Conservation (phyloP, 805 yeast genomes). For the Candida michaelii region DNA sequence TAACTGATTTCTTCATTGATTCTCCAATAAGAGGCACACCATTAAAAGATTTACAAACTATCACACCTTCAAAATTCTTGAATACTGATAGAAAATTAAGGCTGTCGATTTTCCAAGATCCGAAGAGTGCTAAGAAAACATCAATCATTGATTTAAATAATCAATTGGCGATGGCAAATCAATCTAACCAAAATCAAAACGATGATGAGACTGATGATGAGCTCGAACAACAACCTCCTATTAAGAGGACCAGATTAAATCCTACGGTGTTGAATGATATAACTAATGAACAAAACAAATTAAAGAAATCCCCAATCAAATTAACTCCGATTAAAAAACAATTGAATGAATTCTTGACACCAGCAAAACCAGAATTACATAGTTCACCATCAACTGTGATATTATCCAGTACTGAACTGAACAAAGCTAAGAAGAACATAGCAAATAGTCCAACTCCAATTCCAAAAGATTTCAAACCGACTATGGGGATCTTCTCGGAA, state of each 20-base stretch:
- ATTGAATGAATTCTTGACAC: constrained; percentile 26
- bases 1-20: constrained; percentile 45
- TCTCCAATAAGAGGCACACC: constrained; percentile 42
- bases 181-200: constrained; percentile 15
- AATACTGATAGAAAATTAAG: constrained; percentile 21
- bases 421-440: constrained; percentile 11
- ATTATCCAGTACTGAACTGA: constrained; percentile 29
- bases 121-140: constrained; percentile 32
- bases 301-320: constrained; percentile 10
- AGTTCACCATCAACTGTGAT: constrained; percentile 47
- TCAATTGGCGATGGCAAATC: constrained; percentile 13
- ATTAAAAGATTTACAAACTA: constrained; percentile 33
- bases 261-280: constrained; percentile 29
- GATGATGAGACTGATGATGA: constrained; percentile 20
- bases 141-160: constrained; percentile 36
- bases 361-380: constrained; percentile 30
- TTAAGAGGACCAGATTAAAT: constrained; percentile 19
- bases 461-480: constrained; percentile 24
- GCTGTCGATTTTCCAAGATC: constrained; percentile 24
- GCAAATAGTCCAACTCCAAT: constrained; percentile 44
- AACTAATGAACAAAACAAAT: constrained; percentile 18
- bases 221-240: constrained; percentile 5
- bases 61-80: constrained; percentile 41
- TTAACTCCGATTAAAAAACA: constrained; percentile 5
- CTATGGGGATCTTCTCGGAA: constrained; percentile 41